A percentile compares a stretch with the other conserved stretches of the same genome.
phyloP scores from a whole-genome alignment of 371 early-diverging fungal species.

The Mortierella sp. region DNA sequence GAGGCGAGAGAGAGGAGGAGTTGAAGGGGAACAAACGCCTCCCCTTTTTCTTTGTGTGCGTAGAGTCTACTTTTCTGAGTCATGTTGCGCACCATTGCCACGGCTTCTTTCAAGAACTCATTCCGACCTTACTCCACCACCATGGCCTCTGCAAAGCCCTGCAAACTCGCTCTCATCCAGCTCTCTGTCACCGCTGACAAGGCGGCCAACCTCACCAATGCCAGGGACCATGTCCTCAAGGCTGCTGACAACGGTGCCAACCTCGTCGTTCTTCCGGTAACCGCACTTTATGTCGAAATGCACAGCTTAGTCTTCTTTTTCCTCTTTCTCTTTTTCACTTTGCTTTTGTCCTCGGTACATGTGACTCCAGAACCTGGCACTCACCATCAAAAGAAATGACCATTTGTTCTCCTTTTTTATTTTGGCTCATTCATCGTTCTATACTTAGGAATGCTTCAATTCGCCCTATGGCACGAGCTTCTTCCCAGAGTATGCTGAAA shows the following conservation, averaged over 20 bases:
- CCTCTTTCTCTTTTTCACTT: neutral
- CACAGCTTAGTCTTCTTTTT: neutral
- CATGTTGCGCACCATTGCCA: slow-evolving; percentile 32
- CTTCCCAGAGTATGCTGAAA: slow-evolving; percentile 86
- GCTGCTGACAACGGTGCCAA: slow-evolving; percentile 86
- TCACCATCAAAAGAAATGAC: no score
- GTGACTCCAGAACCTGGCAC: neutral
- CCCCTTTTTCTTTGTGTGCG: neutral
- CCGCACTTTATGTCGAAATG: neutral
- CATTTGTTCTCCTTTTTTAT: neutral
- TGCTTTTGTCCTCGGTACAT: slow-evolving; percentile 2
- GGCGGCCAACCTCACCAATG: slow-evolving; percentile 79
- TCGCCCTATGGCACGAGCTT: slow-evolving; percentile 92
- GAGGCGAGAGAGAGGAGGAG: no score
- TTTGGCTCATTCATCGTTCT: slow-evolving; percentile 1
- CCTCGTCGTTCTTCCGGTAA: slow-evolving; percentile 90
- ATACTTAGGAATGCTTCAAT: slow-evolving; percentile 90
- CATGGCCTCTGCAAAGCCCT: slow-evolving; percentile 53
- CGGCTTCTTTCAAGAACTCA: slow-evolving; percentile 22
- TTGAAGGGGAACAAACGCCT: neutral
- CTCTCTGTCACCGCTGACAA: slow-evolving; percentile 80
- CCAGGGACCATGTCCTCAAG: slow-evolving; percentile 80
- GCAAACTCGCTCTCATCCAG: slow-evolving; percentile 84
- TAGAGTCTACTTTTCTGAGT: neutral
- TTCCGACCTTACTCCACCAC: slow-evolving; percentile 51